Evolutionary conservation across 1,139 yeast species (phyloP).

Genomic region (Sugiyamaella pinicola): DNA sequence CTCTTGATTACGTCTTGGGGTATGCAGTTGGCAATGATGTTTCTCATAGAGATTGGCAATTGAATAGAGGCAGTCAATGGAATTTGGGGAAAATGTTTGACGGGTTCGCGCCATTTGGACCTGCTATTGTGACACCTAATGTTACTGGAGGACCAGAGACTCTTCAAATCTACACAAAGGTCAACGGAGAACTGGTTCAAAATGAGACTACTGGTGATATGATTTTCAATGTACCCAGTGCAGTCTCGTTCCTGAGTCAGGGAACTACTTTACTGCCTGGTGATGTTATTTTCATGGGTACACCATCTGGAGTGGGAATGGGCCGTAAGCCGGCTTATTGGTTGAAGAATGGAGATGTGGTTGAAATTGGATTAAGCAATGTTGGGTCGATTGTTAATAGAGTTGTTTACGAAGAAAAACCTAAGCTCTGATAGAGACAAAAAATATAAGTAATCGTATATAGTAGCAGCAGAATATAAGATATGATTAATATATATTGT

Average conservation of each 20-base stretch:
- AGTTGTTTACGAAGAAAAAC: constrained; percentile 32
- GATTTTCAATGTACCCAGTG: constrained; percentile 51
- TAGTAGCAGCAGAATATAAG: neutral
- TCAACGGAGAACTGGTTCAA: constrained; percentile 53
- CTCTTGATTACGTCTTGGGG: constrained; percentile 53
- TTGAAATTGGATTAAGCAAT: constrained; percentile 47
- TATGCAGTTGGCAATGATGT: constrained; percentile 58
- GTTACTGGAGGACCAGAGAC: constrained; percentile 41
- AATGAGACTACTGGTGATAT: constrained; percentile 51
- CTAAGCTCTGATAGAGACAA: constrained; percentile 9
- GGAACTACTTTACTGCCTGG: constrained; percentile 56
- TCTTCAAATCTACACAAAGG: constrained; percentile 44
- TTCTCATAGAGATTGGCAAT: constrained; percentile 54
- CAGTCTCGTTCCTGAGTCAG: constrained; percentile 53
- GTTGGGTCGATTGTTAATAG: constrained; percentile 51
- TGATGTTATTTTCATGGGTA: constrained; percentile 55
- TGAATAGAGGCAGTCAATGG: constrained; percentile 51
- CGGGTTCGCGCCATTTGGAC: constrained; percentile 58
- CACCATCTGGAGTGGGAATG: constrained; percentile 58
- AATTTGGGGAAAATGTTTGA: constrained; percentile 56
- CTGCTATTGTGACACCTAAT: constrained; percentile 49
- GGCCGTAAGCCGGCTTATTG: constrained; percentile 46
- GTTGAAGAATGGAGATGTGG: constrained; percentile 51
- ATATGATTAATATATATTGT: no score
- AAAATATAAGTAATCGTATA: neutral